A percentile compares a stretch with the other conserved stretches of the same genome.
These are phyloP conservation scores for Zasmidium citrigriseum DNA, from an alignment of 2,329 filamentous ascomycete species.

Conservation along the genomic window DNA sequence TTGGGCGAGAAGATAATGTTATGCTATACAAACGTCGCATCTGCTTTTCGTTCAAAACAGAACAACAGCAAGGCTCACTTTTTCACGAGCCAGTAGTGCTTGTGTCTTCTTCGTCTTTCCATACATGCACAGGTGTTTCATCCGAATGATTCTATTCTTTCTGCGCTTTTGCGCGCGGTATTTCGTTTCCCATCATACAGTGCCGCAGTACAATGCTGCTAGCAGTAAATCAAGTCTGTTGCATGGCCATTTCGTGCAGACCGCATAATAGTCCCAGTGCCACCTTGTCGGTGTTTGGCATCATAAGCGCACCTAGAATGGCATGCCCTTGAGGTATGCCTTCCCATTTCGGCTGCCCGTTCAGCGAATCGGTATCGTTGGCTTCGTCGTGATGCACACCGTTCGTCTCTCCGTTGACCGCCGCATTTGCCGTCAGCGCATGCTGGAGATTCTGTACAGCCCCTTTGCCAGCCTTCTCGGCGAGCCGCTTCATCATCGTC, in stretches of 20 bases:
- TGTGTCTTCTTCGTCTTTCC: too few species aligned
- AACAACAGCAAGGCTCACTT: too few species aligned
- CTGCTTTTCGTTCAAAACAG: too few species aligned
- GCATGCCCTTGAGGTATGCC: conserved; percentile 49
- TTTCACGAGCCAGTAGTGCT: too few species aligned
- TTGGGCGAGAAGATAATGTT: too few species aligned
- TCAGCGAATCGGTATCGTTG: not conserved
- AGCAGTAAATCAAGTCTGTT: conserved; percentile 9
- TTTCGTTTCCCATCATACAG: not conserved
- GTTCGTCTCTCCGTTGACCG: conserved; percentile 27
- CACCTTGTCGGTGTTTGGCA: conserved; percentile 44
- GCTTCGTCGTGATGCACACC: conserved; percentile 21
- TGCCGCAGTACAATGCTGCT: not conserved
- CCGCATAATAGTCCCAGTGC: conserved; percentile 45
- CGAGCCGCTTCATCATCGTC: conserved; percentile 48
- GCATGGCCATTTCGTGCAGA: conserved; percentile 38
- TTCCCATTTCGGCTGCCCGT: conserved; percentile 39
- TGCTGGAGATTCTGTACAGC: conserved; percentile 20
- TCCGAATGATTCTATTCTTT: not conserved
- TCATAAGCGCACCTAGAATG: conserved; percentile 49
- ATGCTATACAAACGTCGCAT: too few species aligned
- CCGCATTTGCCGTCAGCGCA: conserved; percentile 14
- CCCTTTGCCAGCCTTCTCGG: conserved; percentile 42
- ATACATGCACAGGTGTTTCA: not conserved
- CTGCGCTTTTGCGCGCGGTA: not conserved